phyloP scores from a whole-genome alignment of 768 basidiomycete species.

The Tricholoma furcatifolium region DNA sequence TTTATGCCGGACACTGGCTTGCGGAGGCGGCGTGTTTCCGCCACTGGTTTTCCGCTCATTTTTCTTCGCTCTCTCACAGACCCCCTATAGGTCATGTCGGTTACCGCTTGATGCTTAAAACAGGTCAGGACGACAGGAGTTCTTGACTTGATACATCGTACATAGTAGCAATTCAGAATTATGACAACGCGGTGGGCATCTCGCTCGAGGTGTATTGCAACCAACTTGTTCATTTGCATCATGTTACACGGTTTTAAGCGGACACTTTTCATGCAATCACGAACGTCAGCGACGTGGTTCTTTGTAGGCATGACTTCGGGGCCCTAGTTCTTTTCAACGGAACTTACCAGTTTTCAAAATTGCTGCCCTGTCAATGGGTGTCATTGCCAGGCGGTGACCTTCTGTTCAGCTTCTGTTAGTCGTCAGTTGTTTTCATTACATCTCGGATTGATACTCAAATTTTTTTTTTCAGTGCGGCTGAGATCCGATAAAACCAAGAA shows the following conservation, averaged over 20 bases:
- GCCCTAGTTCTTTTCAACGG: no score
- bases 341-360: no score
- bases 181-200: neutral
- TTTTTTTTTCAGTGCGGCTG: neutral
- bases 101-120: neutral
- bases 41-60: neutral
- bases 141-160: neutral
- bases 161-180: constrained; percentile 1
- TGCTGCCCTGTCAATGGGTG: no score
- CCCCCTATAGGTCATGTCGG: neutral
- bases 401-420: no score
- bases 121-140: neutral
- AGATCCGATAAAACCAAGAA: neutral
- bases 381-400: no score
- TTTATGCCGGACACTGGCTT: constrained; percentile 3
- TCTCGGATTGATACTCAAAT: no score
- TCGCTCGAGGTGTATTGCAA: neutral
- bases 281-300: constrained; percentile 1
- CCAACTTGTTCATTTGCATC: neutral
- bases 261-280: neutral
- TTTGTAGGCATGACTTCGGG: neutral
- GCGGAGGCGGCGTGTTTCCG: neutral
- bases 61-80: neutral
- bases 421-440: no score
- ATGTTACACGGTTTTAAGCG: neutral